Evolutionary conservation across 1,284 basidiomycete genomes (phyloP), one percentile per base, ranked within the genome.

Genomic region (Tilletia caries): DNA sequence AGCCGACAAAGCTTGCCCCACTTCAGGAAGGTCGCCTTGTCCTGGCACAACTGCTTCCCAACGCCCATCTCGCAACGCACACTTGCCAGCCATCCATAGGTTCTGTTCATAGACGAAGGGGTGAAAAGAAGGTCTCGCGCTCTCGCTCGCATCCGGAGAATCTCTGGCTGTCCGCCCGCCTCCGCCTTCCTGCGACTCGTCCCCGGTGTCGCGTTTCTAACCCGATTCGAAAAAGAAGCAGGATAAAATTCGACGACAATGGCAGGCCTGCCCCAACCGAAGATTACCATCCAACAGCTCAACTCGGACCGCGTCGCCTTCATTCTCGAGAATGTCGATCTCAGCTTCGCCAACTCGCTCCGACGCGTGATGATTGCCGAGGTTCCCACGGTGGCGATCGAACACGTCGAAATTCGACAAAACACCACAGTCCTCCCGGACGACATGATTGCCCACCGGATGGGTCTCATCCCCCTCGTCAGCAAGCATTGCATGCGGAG

Each of bases 371-470:
- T 83, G 71, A 83, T 83, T 25, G 81, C 81, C 8, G 81, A 83
- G 48, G 79, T 83, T 5, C 78, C 80, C 1, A 83, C 81, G 13
- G 77, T 82, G 27, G 95, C 95, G 32, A 98, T 99, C 78, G 96
- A 98, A 86, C 90, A 95, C 85, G 95, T 98, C 2, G 92, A 95
- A 83, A 91, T 98, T 75, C 88, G 91, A 73, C 88, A 89, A 69
- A 99, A 99, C 83, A 95, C 93, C 8, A 91, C 92, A 0, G 95
- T 98, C 2, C 85, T 99, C 41, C 92, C 95, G 1, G 96, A 99
- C 85, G 96, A 99, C 85, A 96, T 96, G 86, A 90, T 99, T 72
- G 92, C 94, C 0, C 96, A 99, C 84, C 89, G 96, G 58, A 86
- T 99, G 29, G 96, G 96, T 27, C 91, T 98, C 89, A 88, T 99